These are phyloP conservation scores for Lagerstroemia fauriei DNA, from an alignment of 441 rosid species.

Conservation along the genomic window DNA sequence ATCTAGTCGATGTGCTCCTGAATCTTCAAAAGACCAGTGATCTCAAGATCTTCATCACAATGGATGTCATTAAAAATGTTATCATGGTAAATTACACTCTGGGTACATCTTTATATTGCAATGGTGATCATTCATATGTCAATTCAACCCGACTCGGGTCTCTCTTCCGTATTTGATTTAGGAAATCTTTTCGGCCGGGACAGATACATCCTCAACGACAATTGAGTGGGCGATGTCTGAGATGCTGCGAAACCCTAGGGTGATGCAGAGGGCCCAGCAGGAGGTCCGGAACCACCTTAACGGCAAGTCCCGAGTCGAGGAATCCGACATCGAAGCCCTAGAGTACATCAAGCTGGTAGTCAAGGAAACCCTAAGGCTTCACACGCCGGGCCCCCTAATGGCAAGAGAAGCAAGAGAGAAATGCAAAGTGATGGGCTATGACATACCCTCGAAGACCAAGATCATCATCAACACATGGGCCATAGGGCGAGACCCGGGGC, in stretches of 20 bases:
- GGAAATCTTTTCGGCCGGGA: slow-evolving; percentile 9
- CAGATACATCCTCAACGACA: slow-evolving; percentile 15
- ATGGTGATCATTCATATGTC: too few relatives aligned
- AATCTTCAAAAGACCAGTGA: slow-evolving; percentile 19
- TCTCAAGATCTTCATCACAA: slow-evolving; percentile 12
- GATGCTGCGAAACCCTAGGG: slow-evolving; percentile 10
- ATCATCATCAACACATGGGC: slow-evolving; percentile 12
- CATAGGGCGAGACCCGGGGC: slow-evolving; percentile 13
- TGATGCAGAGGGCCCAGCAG: slow-evolving; percentile 13
- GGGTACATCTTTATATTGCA: too few relatives aligned
- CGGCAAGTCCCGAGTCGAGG: slow-evolving; percentile 12
- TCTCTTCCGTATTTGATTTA: not conserved
- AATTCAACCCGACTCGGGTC: not conserved
- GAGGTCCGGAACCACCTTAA: slow-evolving; percentile 2
- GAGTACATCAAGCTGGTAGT: not conserved
- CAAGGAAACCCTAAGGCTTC: too few relatives aligned
- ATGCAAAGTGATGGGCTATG: not conserved
- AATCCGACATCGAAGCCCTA: slow-evolving; percentile 11
- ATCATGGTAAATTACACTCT: not conserved
- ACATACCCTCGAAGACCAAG: slow-evolving; percentile 12
- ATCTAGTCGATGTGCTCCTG: slow-evolving; percentile 18
- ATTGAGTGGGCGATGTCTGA: slow-evolving; percentile 22
- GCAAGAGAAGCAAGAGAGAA: slow-evolving; percentile 11
- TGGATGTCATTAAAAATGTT: not conserved
- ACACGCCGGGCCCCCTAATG: slow-evolving; percentile 1